Conservation (phyloP, 768 basidiomycete species). For the Mycena venus region DNA sequence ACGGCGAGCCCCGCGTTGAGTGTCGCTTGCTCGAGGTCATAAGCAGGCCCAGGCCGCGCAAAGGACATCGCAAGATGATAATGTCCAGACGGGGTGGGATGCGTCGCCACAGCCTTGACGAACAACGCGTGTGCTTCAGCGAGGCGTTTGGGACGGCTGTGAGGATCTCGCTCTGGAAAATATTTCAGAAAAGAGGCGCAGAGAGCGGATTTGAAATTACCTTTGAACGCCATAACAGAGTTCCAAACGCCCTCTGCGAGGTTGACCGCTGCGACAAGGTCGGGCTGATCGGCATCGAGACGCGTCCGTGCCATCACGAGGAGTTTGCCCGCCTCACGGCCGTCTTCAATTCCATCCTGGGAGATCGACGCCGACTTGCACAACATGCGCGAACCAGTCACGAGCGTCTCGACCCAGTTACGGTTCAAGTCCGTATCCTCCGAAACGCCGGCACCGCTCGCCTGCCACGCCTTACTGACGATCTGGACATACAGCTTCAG, state of each 20-base stretch:
- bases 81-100: conserved; percentile 69
- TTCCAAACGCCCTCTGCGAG: conserved; percentile 83
- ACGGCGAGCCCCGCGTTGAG: conserved; percentile 78
- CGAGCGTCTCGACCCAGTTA: conserved; percentile 82
- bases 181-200: not conserved
- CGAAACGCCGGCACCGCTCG: conserved; percentile 54
- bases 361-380: conserved; percentile 61
- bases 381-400: conserved; percentile 84
- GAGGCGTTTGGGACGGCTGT: conserved; percentile 71
- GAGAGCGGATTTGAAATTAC: conserved; percentile 50
- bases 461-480: conserved; percentile 85
- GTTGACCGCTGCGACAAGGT: conserved; percentile 70
- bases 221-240: conserved; percentile 76
- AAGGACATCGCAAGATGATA: conserved; percentile 88
- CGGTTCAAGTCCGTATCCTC: conserved; percentile 75
- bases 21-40: conserved; percentile 78
- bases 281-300: conserved; percentile 61
- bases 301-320: conserved; percentile 73
- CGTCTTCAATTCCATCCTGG: conserved; percentile 64
- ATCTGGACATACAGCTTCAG: conserved; percentile 87
- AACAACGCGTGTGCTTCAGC: conserved; percentile 67
- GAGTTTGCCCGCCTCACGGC: conserved; percentile 70
- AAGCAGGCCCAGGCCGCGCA: conserved; percentile 71
- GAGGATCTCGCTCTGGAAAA: conserved; percentile 72
- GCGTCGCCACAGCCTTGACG: conserved; percentile 58